Base-by-base conservation (phyloP, 176 grass and related monocot genomes). In the Thinopyrum elongatum region DNA sequence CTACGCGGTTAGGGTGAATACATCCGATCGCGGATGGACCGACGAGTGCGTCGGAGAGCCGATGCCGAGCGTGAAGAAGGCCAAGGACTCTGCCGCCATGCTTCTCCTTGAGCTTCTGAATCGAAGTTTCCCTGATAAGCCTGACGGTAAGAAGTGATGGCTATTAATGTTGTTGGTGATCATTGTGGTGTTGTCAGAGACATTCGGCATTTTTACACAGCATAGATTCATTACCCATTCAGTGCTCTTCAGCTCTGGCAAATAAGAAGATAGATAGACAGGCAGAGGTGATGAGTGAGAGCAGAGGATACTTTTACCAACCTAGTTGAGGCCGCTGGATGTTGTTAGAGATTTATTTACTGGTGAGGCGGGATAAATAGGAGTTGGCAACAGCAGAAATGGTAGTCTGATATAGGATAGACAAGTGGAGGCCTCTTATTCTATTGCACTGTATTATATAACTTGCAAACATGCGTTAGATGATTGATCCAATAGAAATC, bases 1-100 rank as follows among this genome's bases (percentile, higher is more conserved):
- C 17, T 96, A 99, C 31, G 94, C 92, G 1, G 94, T 99, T 7
- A 89, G 94, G 23, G 92, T 96, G 44, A 99, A 96, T 60, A 99
- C 97, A 30, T 87, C 97, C 4, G 92, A 94, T 47, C 80, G 87
- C 5, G 92, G 97, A 6, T 99, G 97, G 97, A 99, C 97, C 3
- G 94, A 96, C 25, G 97, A 96, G 55, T 99, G 97, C 87, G 73
- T 99, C 74, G 97, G 97, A 46, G 94, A 96, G 42, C 92, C 97
- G 15, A 99, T 96, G 97, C 97, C 94, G 0, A 99, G 94, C 58
- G 97, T 96, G 70, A 99, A 99, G 83, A 99, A 96, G 82, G 90
- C 97, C 3, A 99, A 94, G 85, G 97, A 99, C 82, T 96, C 97
- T 35, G 94, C 97, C 1, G 97, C 97, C 16, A 33, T 92, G 83